Evolutionary conservation across 495 filamentous ascomycete genomes (phyloP), one percentile per base, ranked within the genome.

Genomic region (Daldinia childiae): DNA sequence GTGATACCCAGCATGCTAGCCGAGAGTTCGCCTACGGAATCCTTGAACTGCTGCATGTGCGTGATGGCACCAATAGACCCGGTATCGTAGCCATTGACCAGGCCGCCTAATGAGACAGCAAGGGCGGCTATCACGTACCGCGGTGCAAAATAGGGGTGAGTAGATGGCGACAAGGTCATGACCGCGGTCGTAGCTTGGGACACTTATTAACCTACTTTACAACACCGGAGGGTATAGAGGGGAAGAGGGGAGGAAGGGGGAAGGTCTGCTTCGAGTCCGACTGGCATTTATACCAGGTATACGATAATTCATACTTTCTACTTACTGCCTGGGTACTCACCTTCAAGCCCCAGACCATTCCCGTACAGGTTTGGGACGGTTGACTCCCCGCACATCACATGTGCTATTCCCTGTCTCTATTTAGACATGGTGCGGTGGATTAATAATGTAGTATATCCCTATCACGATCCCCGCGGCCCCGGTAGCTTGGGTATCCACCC

Each of bases 61-160:
- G 87, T 90, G 0, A 90, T 78, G 11, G 87, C 85, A 0, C 90
- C 90, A 52, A 91, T 90, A 4, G 84, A 85, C 3, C 90, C 88
- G 0, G 87, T 91, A 57, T 91, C 88, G 73, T 87, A 85, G 6
- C 86, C 74, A 64, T 76, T 76, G 14, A 78, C 55, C 15, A 78
- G n/a, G 24, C 74, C 76, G 2, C 74, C 76, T 2, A 76, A 26
- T 8, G 76, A 74, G 48, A 73, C 64, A 19, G 68, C 68, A 9
- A 73, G n/a, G 19, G 71, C 60, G 15, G 76, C 76, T 6, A 74
- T 58, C 30, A 76, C 74, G 17, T 78, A 78, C 29, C 69, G 69
- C 21, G 69, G 69, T 4, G 64, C 69, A 34, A 72, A 72, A 48
- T 72, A 67, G 2, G 58, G 69, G 39, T 55, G 29, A 27, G 51